Percentiles rank a stretch among this genome's conserved stretches.
Evolutionary conservation across 768 basidiomycete genomes (phyloP).

Genomic region (Collybiopsis confluens): DNA sequence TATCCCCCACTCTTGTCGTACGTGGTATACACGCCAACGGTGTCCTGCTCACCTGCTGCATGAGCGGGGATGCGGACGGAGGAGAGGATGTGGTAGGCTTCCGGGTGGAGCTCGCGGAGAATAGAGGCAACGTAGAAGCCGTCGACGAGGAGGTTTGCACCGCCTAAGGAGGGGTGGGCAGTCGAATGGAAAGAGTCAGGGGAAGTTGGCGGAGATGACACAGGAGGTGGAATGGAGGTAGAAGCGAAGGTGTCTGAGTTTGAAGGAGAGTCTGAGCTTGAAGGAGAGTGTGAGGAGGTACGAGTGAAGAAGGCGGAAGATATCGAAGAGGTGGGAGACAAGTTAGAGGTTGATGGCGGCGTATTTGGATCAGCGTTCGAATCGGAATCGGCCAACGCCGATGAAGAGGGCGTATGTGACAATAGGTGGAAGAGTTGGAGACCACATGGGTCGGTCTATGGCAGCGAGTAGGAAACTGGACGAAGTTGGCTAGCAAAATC

Average conservation of each 20-base stretch:
- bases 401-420: slow-evolving; percentile 48
- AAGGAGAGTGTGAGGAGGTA: neutral
- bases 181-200: slow-evolving; percentile 26
- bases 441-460: slow-evolving; percentile 89
- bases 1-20: slow-evolving; percentile 38
- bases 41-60: slow-evolving; percentile 73
- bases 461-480: no score
- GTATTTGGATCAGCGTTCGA: neutral
- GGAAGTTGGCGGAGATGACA: neutral
- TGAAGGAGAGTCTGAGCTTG: neutral
- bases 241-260: neutral
- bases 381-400: neutral
- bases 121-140: slow-evolving; percentile 89
- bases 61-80: slow-evolving; percentile 72
- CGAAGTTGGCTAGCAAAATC: no score
- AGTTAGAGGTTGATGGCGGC: no score
- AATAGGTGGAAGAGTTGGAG: slow-evolving; percentile 94
- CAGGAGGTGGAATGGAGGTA: neutral
- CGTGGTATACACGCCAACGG: slow-evolving; percentile 56
- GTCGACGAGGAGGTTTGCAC: slow-evolving; percentile 89
- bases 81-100: slow-evolving; percentile 66
- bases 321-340: neutral
- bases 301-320: neutral
- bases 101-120: slow-evolving; percentile 68
- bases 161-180: slow-evolving; percentile 50